phyloP scores from a whole-genome alignment of 257 asterid species.

The Solanum okadae region DNA sequence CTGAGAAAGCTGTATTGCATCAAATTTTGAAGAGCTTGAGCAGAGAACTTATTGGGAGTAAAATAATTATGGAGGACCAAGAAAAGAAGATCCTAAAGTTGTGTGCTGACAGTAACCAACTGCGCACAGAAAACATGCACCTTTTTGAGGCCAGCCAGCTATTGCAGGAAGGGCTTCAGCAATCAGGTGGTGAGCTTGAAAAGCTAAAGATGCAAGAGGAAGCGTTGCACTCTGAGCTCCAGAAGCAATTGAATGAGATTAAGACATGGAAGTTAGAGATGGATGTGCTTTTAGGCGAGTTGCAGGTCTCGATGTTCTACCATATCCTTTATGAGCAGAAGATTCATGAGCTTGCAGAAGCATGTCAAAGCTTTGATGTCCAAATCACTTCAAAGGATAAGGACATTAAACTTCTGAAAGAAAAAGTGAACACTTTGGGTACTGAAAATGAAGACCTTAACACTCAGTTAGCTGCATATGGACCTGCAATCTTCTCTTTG shows the following conservation, averaged over 20 bases:
- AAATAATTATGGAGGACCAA: constrained; percentile 23
- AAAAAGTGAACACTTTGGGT: constrained; percentile 11
- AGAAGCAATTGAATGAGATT: constrained; percentile 32
- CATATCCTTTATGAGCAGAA: constrained; percentile 65
- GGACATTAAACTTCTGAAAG: constrained; percentile 17
- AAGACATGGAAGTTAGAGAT: constrained; percentile 46
- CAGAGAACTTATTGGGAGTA: constrained; percentile 19
- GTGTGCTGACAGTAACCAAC: constrained; percentile 28
- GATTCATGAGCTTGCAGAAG: constrained; percentile 53
- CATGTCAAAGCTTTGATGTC: constrained; percentile 28
- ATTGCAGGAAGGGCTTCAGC: constrained; percentile 30
- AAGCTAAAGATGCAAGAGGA: constrained; percentile 34
- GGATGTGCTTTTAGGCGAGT: constrained; percentile 40
- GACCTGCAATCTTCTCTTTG: constrained; percentile 56
- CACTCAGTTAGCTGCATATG: constrained; percentile 45
- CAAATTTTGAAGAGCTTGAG: constrained; percentile 18
- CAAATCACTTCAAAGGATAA: constrained; percentile 19
- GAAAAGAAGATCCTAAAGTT: constrained; percentile 29
- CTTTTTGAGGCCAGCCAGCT: constrained; percentile 30
- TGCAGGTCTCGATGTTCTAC: constrained; percentile 44
- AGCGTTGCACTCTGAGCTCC: constrained; percentile 41
- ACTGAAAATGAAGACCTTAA: constrained; percentile 41
- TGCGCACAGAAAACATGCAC: constrained; percentile 27
- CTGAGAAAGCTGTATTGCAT: constrained; percentile 31
- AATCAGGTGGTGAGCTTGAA: constrained; percentile 24